These are phyloP conservation scores for Fibroporia radiculosa DNA, from an alignment of 768 basidiomycete genomes.

Conservation along the genomic window DNA sequence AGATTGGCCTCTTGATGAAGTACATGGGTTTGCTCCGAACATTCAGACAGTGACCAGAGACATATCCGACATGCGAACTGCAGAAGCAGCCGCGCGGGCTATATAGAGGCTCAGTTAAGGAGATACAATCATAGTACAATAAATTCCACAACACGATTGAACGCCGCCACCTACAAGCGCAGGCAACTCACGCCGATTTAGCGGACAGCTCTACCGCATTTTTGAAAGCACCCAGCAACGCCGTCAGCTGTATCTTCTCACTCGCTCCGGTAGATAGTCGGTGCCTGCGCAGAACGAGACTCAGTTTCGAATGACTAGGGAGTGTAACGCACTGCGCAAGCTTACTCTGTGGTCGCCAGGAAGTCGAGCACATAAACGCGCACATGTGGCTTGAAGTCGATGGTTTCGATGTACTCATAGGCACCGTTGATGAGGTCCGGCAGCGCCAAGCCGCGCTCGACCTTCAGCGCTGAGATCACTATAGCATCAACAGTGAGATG, in stretches of 20 bases:
- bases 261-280: conserved; percentile 86
- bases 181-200: conserved; percentile 22
- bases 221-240: conserved; percentile 89
- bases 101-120: too few relatives aligned
- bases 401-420: conserved; percentile 81
- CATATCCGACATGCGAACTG: too few relatives aligned
- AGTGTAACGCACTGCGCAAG: too few relatives aligned
- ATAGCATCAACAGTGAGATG: neutral
- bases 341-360: conserved; percentile 92
- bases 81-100: too few relatives aligned
- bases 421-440: conserved; percentile 91
- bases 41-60: too few relatives aligned
- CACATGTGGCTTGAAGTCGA: conserved; percentile 83
- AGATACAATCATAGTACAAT: neutral
- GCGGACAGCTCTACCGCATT: conserved; percentile 75
- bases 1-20: too few relatives aligned
- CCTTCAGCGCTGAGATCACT: conserved; percentile 87
- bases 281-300: conserved; percentile 45
- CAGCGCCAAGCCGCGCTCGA: conserved; percentile 86
- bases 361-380: conserved; percentile 88
- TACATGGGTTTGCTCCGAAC: too few relatives aligned
- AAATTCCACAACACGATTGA: neutral
- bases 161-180: neutral
- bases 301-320: neutral
- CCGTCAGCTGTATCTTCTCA: conserved; percentile 92